phyloP scores from a whole-genome alignment of 352 stramenopile species.

The Aphanomyces astaci region DNA sequence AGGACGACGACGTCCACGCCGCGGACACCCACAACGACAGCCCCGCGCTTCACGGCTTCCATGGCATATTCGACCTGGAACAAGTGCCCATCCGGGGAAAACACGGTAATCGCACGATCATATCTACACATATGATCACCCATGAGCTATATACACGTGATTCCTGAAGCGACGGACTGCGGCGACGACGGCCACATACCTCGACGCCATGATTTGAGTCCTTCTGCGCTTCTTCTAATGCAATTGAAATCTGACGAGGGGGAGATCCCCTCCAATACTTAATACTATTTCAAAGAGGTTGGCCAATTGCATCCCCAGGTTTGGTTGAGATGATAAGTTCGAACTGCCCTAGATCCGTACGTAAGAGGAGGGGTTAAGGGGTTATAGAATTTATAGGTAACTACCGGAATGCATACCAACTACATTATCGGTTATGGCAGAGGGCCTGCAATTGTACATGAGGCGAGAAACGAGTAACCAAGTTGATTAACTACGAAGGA shows the following conservation, averaged over 20 bases:
- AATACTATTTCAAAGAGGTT: not conserved
- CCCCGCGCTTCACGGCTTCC: constrained; percentile 97
- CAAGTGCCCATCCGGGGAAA: constrained; percentile 98
- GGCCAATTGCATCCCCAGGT: constrained; percentile 9
- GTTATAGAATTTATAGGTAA: not conserved
- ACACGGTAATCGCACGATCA: constrained; percentile 99
- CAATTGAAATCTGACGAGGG: constrained; percentile 1
- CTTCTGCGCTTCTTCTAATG: not conserved
- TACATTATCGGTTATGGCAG: too few relatives aligned
- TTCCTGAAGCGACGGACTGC: too few relatives aligned
- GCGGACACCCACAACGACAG: constrained; percentile 95
- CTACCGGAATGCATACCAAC: too few relatives aligned
- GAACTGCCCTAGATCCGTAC: not conserved
- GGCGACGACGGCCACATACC: not conserved
- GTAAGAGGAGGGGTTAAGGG: not conserved
- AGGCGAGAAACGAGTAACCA: too few relatives aligned
- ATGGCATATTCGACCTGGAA: constrained; percentile 99
- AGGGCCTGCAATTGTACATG: too few relatives aligned
- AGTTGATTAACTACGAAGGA: too few relatives aligned
- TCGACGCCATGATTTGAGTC: constrained; percentile 1
- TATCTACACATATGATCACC: constrained; percentile 68
- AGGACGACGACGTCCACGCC: constrained; percentile 94
- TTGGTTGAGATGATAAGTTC: not conserved
- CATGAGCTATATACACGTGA: too few relatives aligned
- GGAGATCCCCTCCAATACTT: not conserved